phyloP scores from a whole-genome alignment of 75 land plant species.

The Selaginella tamariscina region DNA sequence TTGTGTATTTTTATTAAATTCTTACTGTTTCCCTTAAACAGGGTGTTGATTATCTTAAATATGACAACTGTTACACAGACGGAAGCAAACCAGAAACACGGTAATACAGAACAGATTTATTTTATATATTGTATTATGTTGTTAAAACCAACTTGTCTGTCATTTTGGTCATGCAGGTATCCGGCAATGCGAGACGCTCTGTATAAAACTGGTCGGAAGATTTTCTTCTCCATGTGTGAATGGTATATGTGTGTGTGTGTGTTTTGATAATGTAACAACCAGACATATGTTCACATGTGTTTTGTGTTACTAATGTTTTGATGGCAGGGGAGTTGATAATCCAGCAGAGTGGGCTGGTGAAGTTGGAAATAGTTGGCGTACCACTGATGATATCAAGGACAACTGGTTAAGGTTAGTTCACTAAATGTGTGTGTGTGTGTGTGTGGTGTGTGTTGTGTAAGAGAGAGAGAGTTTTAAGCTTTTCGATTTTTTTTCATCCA shows the following conservation, averaged over 20 bases:
- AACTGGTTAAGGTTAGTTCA: slow-evolving; percentile 60
- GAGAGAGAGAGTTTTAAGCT: no score
- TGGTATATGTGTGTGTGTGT: slow-evolving; percentile 35
- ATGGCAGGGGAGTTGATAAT: slow-evolving; percentile 70
- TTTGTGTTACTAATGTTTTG: slow-evolving; percentile 9
- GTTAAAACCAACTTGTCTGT: no score
- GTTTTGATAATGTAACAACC: no score
- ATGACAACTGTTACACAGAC: slow-evolving; percentile 84
- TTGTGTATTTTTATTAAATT: neutral
- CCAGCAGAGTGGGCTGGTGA: slow-evolving; percentile 83
- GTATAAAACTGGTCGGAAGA: slow-evolving; percentile 55
- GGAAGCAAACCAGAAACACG: slow-evolving; percentile 64
- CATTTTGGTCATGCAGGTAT: slow-evolving; percentile 35
- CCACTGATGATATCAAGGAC: slow-evolving; percentile 84
- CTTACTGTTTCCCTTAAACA: slow-evolving; percentile 14
- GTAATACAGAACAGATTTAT: slow-evolving; percentile 30
- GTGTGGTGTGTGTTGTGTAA: no score
- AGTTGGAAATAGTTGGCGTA: slow-evolving; percentile 97
- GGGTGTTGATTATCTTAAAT: slow-evolving; percentile 96
- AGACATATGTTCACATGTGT: no score
- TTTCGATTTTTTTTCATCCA: slow-evolving; percentile 24
- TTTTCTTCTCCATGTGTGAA: slow-evolving; percentile 97
- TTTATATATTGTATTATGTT: neutral
- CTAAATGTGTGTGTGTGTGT: no score
- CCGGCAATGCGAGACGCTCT: slow-evolving; percentile 84